Evolutionary conservation across 2,329 filamentous ascomycete species (phyloP), one percentile per base, ranked within the genome.

Genomic region (Colletotrichum agaves): DNA sequence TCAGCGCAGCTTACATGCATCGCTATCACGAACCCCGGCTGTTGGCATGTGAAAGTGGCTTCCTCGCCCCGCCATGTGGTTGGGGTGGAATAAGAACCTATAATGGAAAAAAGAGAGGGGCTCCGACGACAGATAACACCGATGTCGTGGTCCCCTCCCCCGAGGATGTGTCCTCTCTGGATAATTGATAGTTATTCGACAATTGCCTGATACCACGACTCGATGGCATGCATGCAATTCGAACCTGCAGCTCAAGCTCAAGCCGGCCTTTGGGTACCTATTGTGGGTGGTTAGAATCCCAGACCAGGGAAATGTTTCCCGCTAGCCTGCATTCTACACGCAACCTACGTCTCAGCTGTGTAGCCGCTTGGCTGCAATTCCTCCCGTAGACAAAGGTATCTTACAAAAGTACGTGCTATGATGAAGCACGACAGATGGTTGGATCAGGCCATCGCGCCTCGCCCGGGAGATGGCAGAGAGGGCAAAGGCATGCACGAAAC

Each of bases 11-110:
- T 62, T 57, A 49, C 41, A 62, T 66, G 58, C 63, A 37, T 63
- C 50, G 35, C 59, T 63, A 67, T 67, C 63, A 19, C 19, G 47
- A 39, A 46, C 56, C 66, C 62, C 27, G 49, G 61, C 49, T 43
- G 17, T 27, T 67, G 57, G 57, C 66, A 69, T 69, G 66, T 69
- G 66, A 69, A 69, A 67, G 52, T 63, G 47, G 62, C 44, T 41
- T 27, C 41, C 12, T 46, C 43, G 62, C 66, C 55, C 47, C 61
- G 53, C 64, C 37, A 35, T 44, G 53, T 27, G 37, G 50, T 49
- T 58, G 41, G 50, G 41, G 37, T 46, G 50, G 35, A 46, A 37
- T 44, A 43, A 17, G 44, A 33, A 23, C 23, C 23, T 23, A 27
- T 27, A 33, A 27, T 21, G 27, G n/a, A 59, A 31, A 19, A 23